These are phyloP conservation scores for Jamesozyma hellenica DNA, from an alignment of 805 yeast genomes.

Conservation along the genomic window DNA sequence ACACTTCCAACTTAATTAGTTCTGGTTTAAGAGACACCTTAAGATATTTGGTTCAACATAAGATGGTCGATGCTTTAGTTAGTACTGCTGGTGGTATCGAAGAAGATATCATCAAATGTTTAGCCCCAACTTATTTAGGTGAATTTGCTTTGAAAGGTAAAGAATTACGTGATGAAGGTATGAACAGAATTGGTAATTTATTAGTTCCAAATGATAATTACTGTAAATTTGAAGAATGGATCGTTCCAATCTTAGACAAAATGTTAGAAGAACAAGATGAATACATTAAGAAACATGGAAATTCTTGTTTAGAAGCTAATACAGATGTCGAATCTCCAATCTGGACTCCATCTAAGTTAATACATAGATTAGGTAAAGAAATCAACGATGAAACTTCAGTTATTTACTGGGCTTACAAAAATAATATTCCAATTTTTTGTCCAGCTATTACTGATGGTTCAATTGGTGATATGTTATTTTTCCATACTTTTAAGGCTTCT, in stretches of 20 bases:
- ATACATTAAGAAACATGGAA: constrained; percentile 44
- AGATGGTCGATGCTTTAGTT: constrained; percentile 88
- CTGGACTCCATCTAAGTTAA: constrained; percentile 92
- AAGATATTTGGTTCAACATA: constrained; percentile 82
- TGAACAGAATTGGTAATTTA: constrained; percentile 95
- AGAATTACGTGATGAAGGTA: constrained; percentile 80
- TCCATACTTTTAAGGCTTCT: constrained; percentile 92
- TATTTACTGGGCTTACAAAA: constrained; percentile 95
- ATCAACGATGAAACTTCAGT: constrained; percentile 90
- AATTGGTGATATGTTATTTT: constrained; percentile 96
- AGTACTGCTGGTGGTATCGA: constrained; percentile 98
- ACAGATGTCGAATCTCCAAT: constrained; percentile 38
- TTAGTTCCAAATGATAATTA: constrained; percentile 96
- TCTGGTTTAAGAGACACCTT: constrained; percentile 90
- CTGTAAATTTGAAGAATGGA: constrained; percentile 97
- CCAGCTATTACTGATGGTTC: constrained; percentile 98
- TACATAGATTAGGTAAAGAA: constrained; percentile 90
- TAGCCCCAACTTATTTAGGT: constrained; percentile 94
- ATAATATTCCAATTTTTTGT: constrained; percentile 90
- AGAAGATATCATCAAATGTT: constrained; percentile 91
- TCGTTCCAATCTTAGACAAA: constrained; percentile 82
- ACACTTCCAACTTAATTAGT: constrained; percentile 89
- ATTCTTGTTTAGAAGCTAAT: constrained; percentile 46
- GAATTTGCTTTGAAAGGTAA: constrained; percentile 79
- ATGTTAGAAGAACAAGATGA: constrained; percentile 83